Evolutionary conservation across 345 rosid species (phyloP).

Genomic region (Limnanthes douglasii): DNA sequence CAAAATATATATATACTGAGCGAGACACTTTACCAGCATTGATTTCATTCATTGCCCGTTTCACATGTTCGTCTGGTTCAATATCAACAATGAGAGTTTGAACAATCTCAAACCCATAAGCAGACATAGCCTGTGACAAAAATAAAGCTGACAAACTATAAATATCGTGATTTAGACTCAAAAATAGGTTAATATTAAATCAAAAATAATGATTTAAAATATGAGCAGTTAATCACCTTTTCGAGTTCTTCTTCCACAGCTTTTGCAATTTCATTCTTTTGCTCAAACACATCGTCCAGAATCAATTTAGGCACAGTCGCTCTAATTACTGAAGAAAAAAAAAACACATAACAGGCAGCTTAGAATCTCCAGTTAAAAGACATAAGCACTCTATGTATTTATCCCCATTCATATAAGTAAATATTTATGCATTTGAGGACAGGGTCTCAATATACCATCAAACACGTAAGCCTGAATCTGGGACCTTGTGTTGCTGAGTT

Average conservation of each 20-base stretch:
- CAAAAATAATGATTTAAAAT: not conserved
- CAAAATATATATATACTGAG: not conserved
- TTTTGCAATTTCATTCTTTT: slow-evolving; percentile 41
- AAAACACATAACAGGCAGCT: not conserved
- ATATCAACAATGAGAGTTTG: slow-evolving; percentile 43
- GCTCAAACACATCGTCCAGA: slow-evolving; percentile 39
- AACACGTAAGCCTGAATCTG: slow-evolving; percentile 44
- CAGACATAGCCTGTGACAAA: slow-evolving; percentile 30
- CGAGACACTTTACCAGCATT: slow-evolving; percentile 20
- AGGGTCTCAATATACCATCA: slow-evolving; percentile 17
- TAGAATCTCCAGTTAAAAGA: too few relatives aligned
- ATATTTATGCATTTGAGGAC: not conserved
- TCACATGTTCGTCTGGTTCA: slow-evolving; percentile 39
- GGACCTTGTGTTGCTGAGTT: slow-evolving; percentile 33
- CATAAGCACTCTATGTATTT: not conserved
- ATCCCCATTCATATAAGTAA: not conserved
- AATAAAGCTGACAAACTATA: not conserved
- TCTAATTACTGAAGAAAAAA: slow-evolving; percentile 21
- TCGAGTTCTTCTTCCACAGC: slow-evolving; percentile 43
- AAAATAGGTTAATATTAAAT: too few relatives aligned
- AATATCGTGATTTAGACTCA: too few relatives aligned
- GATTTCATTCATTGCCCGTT: slow-evolving; percentile 38
- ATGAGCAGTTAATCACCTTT: slow-evolving; percentile 15
- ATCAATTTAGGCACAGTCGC: slow-evolving; percentile 38
- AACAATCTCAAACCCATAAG: slow-evolving; percentile 38